These are phyloP conservation scores for Cryptococcus sp. DNA, from an alignment of 1,284 basidiomycete species.

Conservation along the genomic window DNA sequence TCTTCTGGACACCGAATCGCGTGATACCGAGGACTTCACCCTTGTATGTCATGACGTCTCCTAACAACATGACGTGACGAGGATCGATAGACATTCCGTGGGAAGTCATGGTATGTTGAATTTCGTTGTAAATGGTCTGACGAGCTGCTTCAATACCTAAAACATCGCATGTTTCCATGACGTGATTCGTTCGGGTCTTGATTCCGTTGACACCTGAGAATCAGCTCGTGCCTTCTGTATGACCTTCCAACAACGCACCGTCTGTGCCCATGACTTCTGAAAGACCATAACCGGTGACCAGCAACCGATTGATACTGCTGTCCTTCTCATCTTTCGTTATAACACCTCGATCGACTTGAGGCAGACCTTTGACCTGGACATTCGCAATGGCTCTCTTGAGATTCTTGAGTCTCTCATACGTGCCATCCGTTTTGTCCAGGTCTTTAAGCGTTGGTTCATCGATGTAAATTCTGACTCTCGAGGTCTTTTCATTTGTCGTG, in stretches of 20 bases:
- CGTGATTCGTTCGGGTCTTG: conserved; percentile 91
- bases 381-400: conserved; percentile 74
- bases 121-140: conserved; percentile 92
- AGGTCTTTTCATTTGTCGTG: conserved; percentile 70
- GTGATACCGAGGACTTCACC: conserved; percentile 98
- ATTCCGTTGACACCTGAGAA: conserved; percentile 79
- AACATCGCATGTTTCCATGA: conserved; percentile 92
- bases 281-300: conserved; percentile 97
- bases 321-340: conserved; percentile 79
- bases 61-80: conserved; percentile 96
- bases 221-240: conserved; percentile 1
- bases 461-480: conserved; percentile 79
- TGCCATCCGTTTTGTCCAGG: conserved; percentile 56
- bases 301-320: conserved; percentile 49
- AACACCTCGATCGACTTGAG: conserved; percentile 79
- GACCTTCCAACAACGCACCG: conserved; percentile 55
- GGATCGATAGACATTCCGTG: conserved; percentile 99
- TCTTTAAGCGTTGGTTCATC: conserved; percentile 56
- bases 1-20: conserved; percentile 99
- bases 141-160: conserved; percentile 97
- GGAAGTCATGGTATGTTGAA: conserved; percentile 93
- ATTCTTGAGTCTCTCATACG: conserved; percentile 78
- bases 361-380: conserved; percentile 89
- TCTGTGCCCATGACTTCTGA: conserved; percentile 97
- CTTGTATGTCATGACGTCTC: conserved; percentile 99